phyloP scores from a whole-genome alignment of 2,329 filamentous ascomycete genomes.

The Pseudogymnoascus sp. region DNA sequence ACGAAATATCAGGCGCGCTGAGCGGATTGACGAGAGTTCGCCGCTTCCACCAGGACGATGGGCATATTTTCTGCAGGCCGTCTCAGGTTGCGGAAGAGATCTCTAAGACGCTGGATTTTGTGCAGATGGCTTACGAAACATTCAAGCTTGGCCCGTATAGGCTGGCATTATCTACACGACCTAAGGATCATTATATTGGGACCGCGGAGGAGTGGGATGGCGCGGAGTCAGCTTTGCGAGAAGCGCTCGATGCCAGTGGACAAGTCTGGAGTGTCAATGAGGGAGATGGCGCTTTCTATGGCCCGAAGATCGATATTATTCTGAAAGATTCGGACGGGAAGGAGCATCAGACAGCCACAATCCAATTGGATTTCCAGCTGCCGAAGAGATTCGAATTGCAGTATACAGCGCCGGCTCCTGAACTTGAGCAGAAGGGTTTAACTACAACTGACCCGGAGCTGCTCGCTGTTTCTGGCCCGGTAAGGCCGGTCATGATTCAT shows the following conservation, averaged over 20 bases:
- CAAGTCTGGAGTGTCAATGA: constrained; percentile 67
- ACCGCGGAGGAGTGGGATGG: constrained; percentile 60
- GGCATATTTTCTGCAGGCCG: constrained; percentile 81
- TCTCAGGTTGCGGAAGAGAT: constrained; percentile 71
- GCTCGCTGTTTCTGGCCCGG: constrained; percentile 48
- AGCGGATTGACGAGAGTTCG: constrained; percentile 77
- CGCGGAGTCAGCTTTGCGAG: constrained; percentile 59
- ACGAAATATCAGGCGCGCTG: constrained; percentile 75
- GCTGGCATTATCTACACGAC: constrained; percentile 71
- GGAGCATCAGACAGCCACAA: constrained; percentile 81
- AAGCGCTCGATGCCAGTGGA: constrained; percentile 56
- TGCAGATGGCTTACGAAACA: constrained; percentile 62
- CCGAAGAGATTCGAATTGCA: constrained; percentile 73
- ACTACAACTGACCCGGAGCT: constrained; percentile 42
- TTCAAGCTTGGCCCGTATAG: constrained; percentile 67
- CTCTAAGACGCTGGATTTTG: constrained; percentile 64
- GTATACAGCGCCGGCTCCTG: constrained; percentile 64
- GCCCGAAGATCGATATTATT: constrained; percentile 85
- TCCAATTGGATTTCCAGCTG: constrained; percentile 85
- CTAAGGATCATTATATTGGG: constrained; percentile 70
- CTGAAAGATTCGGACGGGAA: constrained; percentile 73
- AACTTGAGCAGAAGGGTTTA: constrained; percentile 48
- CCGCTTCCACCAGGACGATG: constrained; percentile 85
- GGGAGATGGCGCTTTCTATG: constrained; percentile 84
- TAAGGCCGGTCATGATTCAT: constrained; percentile 73